Conservation (phyloP, 2,329 filamentous ascomycete species). For the Mycosphaerelloides madeirae region DNA sequence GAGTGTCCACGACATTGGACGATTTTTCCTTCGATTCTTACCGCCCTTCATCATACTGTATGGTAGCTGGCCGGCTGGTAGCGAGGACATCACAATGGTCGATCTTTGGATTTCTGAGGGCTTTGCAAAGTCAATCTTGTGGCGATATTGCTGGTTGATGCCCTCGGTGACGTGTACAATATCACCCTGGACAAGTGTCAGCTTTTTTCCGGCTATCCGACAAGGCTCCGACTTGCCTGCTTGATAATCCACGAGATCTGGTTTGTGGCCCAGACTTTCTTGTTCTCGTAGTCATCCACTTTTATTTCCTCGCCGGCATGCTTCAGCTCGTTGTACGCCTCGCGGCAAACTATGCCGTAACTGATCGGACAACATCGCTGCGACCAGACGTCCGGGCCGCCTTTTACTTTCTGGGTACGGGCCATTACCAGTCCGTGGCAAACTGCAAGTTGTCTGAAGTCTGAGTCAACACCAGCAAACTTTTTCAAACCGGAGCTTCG, state of each 20-base stretch:
- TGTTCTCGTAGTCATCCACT: conserved; percentile 11
- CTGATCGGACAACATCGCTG: conserved; percentile 8
- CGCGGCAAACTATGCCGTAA: conserved; percentile 7
- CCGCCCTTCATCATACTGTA: neutral
- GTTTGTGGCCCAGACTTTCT: conserved; percentile 12
- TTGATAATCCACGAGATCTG: conserved; percentile 19
- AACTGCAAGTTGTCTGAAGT: conserved; percentile 6
- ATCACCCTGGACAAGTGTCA: neutral
- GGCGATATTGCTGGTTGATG: neutral
- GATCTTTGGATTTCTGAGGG: neutral
- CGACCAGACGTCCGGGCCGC: neutral
- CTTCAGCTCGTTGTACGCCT: conserved; percentile 7
- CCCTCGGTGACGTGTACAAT: neutral
- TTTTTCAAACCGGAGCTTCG: no score
- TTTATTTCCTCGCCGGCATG: conserved; percentile 9
- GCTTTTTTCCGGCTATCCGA: no score
- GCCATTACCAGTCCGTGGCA: conserved; percentile 12
- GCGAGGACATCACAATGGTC: neutral
- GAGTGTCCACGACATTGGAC: no score
- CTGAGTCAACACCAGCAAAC: neutral
- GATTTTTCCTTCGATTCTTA: neutral
- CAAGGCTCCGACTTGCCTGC: neutral
- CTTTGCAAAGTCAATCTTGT: neutral
- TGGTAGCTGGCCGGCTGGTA: neutral
- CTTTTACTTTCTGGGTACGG: neutral